Evolutionary conservation across 352 stramenopile genomes (phyloP), one percentile per base, ranked within the genome.

Genomic region (Globisporangium polare): DNA sequence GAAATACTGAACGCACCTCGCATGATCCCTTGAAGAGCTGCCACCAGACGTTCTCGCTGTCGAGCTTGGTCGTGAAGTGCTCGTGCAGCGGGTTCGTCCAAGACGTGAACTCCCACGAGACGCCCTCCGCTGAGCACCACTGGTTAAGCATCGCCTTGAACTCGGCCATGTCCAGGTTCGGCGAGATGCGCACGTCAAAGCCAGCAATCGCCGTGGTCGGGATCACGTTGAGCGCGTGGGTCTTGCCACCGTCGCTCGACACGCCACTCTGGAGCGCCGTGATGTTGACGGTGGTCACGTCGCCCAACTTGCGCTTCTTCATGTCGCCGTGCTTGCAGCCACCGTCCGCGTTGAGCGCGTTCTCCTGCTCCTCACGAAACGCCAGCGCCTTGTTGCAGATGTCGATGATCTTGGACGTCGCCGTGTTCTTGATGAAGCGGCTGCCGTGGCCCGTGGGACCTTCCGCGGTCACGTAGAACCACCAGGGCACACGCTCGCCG

Each of bases 381-480:
- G 66, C 74, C 13, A 98, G 65, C 7, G 89, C 92, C 61, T 92
- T 92, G 69, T 89, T 90, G 65, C 80, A 90, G 29, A 92, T 81
- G 33, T 90, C 79, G 20, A 99, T 78, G 37, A 99, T 80, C 79
- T 99, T 98, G 50, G 95, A 89, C 0, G 97, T 94, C 2, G 96
- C 96, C 12, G 96, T 99, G 67, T 95, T 79, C 35, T 97, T 75
- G 68, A 99, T 98, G 66, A 99, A 99, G 46, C 95, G 80, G 60
- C 84, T 97, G n/a, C 88, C 93, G 65, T 98, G 94, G 1, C 88
- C 88, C 0, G 86, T 95, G 0, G 78, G 79, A 0, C 88, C 88
- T 42, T 84, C 67, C 1, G 87, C 86, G 51, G 78, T 94, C 20
- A 96, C 79, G 57, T 90, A 90, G 24, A 98, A 79, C 94, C 91